Base-by-base conservation (phyloP, 164 flowering plant genomes). In the Macadamia tetraphylla region DNA sequence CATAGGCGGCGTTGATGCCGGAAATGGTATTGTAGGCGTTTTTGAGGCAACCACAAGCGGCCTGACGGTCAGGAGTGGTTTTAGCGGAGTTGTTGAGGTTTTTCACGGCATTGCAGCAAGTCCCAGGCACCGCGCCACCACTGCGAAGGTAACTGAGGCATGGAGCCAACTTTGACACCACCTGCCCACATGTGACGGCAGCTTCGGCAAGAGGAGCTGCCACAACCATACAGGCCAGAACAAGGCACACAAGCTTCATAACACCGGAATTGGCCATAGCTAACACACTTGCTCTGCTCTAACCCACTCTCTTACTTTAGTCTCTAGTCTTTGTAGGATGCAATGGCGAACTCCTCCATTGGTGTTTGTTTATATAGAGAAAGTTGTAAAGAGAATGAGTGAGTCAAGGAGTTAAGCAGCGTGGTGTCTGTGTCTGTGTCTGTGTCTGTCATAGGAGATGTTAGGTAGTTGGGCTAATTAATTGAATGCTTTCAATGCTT, bases 41-140 rank as follows among this genome's bases (percentile, higher is more conserved):
- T 56, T 76, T 72, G 31, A 79, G 13, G 76, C 84, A 81, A 1
- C 17, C 17, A 53, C 82, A 81, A 0, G 73, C 76, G 0, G 60
- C 7, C 57, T 61, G 60, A 9, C 76, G 76, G 48, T 73, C 74
- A 1, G 55, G 48, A 4, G 73, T 64, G 68, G 60, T 63, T 17
- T 29, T 43, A 1, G 79, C 73, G 2, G 56, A 58, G 2, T 44
- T 30, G 15, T 51, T 62, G 6, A 76, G 68, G 14, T 3, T 1
- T 52, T 0, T 29, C 2, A 75, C 44, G 1, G 66, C 72, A 9
- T 0, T 6, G 56, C 78, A 75, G 48, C 79, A 76, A 6, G 61
- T 5, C 17, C 70, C 66, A 0, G 73, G 62, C 23, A 59, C 18
- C 17, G 63, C 17, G 0, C 75, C 75, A 9, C 66, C 70, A 8